Evolutionary conservation across 176 grass and related monocot genomes (phyloP).

Genomic region (Carex parvula): DNA sequence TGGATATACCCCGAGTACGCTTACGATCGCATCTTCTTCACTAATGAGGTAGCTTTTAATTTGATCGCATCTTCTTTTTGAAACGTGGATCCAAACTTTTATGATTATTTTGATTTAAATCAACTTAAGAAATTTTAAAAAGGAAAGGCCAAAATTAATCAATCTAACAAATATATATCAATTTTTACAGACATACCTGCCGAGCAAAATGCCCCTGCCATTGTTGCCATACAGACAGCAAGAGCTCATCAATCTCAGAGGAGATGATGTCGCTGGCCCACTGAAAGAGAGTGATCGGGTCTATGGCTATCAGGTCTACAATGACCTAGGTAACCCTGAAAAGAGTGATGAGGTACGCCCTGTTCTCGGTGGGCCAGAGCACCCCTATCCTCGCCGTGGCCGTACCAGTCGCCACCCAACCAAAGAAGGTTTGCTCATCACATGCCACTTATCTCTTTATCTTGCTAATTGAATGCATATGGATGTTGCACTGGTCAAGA

Average conservation of each 20-base stretch:
- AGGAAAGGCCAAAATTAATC: neutral
- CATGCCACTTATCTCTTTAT: neutral
- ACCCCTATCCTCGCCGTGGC: conserved; percentile 78
- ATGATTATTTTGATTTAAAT: neutral
- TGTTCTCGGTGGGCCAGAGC: conserved; percentile 57
- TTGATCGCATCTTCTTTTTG: neutral
- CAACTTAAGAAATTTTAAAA: neutral
- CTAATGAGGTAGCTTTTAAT: conserved; percentile 47
- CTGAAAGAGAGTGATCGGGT: conserved; percentile 62
- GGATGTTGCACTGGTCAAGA: neutral
- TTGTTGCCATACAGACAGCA: conserved; percentile 49
- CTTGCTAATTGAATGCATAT: neutral
- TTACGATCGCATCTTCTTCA: conserved; percentile 64
- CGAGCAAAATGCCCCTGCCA: conserved; percentile 55
- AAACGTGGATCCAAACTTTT: neutral
- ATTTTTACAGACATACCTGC: conserved; percentile 60
- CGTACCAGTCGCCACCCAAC: conserved; percentile 49
- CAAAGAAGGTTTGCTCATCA: conserved; percentile 23
- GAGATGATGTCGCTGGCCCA: conserved; percentile 34
- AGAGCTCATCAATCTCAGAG: conserved; percentile 59
- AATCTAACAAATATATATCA: neutral
- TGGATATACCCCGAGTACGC: conserved; percentile 65
- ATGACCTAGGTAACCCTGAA: conserved; percentile 69
- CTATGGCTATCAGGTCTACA: conserved; percentile 74
- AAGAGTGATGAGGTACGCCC: conserved; percentile 39